A percentile compares a stretch with the other conserved stretches of the same genome.
Evolutionary conservation across 2,329 filamentous ascomycete species (phyloP).

Genomic region (Aspergillus japonicus): DNA sequence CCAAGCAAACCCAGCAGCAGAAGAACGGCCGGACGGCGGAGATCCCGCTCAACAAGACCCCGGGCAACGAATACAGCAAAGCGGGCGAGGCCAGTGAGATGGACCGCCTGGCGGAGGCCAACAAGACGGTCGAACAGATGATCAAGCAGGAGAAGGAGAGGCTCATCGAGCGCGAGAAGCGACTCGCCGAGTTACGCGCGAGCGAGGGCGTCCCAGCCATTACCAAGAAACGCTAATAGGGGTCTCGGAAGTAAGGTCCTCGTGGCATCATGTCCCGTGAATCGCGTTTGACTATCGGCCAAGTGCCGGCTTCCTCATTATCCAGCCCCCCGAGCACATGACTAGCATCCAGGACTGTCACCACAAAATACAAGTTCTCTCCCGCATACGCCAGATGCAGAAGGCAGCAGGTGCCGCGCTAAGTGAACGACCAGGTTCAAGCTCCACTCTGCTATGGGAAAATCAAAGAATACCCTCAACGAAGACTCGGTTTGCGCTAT

Average conservation of each 20-base stretch:
- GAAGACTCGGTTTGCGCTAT: background rate
- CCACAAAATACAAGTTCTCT: background rate
- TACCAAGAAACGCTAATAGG: constrained; percentile 43
- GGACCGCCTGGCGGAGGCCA: constrained; percentile 62
- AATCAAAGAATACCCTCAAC: background rate
- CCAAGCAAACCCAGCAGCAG: constrained; percentile 46
- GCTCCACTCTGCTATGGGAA: background rate
- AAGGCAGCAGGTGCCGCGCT: background rate
- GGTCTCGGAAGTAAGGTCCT: background rate
- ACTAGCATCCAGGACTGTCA: background rate
- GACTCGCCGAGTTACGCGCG: constrained; percentile 53
- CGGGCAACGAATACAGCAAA: constrained; percentile 70
- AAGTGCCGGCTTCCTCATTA: background rate
- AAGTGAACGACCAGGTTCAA: background rate
- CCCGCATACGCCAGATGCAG: background rate
- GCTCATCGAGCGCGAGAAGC: constrained; percentile 61
- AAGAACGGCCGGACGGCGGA: constrained; percentile 68
- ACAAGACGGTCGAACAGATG: constrained; percentile 58
- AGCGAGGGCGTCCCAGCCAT: constrained; percentile 43
- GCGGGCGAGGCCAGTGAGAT: constrained; percentile 69
- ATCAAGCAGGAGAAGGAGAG: constrained; percentile 65
- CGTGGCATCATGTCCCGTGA: background rate
- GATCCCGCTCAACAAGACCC: constrained; percentile 66
- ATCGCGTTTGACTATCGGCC: background rate
- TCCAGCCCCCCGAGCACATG: background rate